Evolutionary conservation across 2,329 filamentous ascomycete genomes (phyloP), one percentile per base, ranked within the genome.

Genomic region (Thelonectria blattea): DNA sequence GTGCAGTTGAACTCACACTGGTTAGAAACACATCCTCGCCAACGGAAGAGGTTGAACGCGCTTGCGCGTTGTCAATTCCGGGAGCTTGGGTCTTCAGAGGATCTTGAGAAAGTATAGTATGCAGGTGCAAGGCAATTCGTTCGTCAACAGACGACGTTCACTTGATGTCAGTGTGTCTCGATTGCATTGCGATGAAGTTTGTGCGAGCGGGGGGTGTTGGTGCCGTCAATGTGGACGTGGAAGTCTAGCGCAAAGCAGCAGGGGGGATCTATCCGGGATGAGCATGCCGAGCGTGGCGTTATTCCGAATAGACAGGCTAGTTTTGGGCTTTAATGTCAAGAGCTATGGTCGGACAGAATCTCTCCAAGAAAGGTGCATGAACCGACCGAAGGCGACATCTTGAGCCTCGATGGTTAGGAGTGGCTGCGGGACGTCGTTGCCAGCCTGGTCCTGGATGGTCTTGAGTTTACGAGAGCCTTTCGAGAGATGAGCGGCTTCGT

Each of bases 381-480:
- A 5, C 24, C 30, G 7, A n/a, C 22, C 10, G 37, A 41, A 24
- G 12, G 20, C 14, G 17, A 12, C 17, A 9, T 27, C 12, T 18
- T 9, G 9, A 20, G 22, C 9, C 34, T 17, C 15, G n/a, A 20
- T 2, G 8, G 39, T 3, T 60, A 76, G 1, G 65, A 70, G 17
- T 76, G 73, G 71, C 67, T 76, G 1, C 76, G 74, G 74, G 67
- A 74, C 41, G 50, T 32, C 5, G 55, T 70, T 17, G 65, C 62
- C 1, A 15, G 49, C 5, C 74, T 72, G 4, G 55, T 76, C 30
- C 59, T 76, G 12, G 56, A 71, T 18, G 58, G 17, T 11, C 55
- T 77, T 0, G 71, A 68, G 9, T 68, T 71, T 48, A 56, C 49
- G 67, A 5, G 65, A 15, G 3, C 62, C 45, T 62, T 3, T 37